A percentile compares a stretch with the other conserved stretches of the same genome.
phyloP scores from a whole-genome alignment of 495 filamentous ascomycete species.

The Podospora conica region DNA sequence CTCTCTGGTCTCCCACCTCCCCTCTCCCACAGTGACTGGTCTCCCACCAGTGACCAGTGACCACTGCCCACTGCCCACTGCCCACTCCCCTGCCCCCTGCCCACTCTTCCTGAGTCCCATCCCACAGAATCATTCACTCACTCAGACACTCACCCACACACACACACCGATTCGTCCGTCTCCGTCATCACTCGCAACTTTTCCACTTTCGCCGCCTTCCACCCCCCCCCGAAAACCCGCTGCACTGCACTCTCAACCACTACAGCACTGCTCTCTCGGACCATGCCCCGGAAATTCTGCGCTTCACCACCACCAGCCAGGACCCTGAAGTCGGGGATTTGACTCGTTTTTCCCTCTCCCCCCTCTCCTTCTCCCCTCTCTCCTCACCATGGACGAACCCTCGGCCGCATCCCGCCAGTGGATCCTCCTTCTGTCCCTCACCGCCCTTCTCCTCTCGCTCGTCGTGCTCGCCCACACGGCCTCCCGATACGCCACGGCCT shows the following conservation, averaged over 20 bases:
- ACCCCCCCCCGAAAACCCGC: neutral
- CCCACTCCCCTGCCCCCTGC: neutral
- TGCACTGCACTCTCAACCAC: neutral
- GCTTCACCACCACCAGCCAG: constrained; percentile 2
- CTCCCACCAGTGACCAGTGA: no score
- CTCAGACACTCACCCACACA: neutral
- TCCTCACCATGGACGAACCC: constrained; percentile 33
- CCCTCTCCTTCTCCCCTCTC: neutral
- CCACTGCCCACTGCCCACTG: no score
- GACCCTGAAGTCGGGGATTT: constrained; percentile 6
- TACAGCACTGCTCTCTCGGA: neutral
- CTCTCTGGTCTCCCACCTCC: neutral
- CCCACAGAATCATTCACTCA: neutral
- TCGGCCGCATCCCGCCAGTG: constrained; percentile 32
- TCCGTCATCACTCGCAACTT: neutral
- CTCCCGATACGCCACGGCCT: constrained; percentile 39
- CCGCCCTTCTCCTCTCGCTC: constrained; percentile 43
- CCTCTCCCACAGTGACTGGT: neutral
- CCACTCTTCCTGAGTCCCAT: no score
- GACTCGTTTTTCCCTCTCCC: neutral
- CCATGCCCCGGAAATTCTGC: neutral
- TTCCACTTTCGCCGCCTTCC: neutral
- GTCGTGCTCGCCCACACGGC: constrained; percentile 37
- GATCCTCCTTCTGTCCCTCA: constrained; percentile 41
- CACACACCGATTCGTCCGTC: neutral